Conservation (phyloP, 2,329 filamentous ascomycete species). For the Chalaropsis ovoidea region DNA sequence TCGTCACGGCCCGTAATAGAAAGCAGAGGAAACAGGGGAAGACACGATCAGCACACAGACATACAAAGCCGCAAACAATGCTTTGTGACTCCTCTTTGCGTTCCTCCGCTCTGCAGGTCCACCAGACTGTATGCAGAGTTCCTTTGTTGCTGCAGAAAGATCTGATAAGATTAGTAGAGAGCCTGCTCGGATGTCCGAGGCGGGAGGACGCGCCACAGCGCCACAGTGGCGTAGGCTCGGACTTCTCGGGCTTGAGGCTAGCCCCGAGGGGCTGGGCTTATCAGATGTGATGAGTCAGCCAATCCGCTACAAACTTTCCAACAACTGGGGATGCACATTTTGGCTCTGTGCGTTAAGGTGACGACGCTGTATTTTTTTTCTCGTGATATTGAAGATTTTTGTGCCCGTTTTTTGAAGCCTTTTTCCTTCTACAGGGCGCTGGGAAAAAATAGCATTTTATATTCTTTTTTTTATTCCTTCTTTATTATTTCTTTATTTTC, state of each 20-base stretch:
- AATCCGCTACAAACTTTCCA: background rate
- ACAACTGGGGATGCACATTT: background rate
- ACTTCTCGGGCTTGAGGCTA: background rate
- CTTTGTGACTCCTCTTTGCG: background rate
- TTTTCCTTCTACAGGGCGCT: background rate
- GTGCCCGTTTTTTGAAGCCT: background rate
- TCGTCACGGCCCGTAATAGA: no score
- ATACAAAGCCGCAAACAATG: background rate
- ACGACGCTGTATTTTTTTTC: background rate
- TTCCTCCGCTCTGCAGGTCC: background rate
- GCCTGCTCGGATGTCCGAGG: constrained; percentile 4
- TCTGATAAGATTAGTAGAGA: constrained; percentile 13
- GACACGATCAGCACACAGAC: background rate
- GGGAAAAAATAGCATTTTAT: background rate
- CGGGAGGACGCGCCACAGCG: background rate
- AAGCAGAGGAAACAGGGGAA: background rate
- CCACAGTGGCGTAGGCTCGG: constrained; percentile 11
- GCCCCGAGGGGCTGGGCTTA: constrained; percentile 9
- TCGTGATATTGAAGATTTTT: background rate
- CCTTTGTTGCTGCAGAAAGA: background rate
- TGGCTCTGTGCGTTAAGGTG: background rate
- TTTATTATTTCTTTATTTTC: background rate
- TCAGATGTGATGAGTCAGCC: constrained; percentile 22
- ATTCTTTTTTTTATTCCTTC: background rate
- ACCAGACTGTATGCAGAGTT: background rate